Base-by-base conservation (phyloP, 108 stramenopile genomes). In the Cyclotella atomus region DNA sequence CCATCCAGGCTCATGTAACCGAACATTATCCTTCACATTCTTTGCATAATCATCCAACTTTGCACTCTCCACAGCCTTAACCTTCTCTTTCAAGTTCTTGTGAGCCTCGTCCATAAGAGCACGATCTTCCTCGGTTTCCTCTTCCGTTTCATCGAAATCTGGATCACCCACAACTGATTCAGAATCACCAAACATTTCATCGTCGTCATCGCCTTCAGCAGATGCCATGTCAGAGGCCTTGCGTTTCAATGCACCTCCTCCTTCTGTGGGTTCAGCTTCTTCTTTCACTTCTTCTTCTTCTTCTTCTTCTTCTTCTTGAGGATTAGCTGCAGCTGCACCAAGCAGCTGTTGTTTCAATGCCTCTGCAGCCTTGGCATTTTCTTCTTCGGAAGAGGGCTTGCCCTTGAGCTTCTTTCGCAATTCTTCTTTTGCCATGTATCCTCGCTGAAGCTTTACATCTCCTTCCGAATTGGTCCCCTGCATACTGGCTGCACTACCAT, bases 1-100 rank as follows among this genome's bases (percentile, higher is more conserved):
- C 97, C 98, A 98, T 1, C 99, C 99, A 34, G 70, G 78, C 74
- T 97, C 96, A 76, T 97, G 97, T 25, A 98, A 79, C 24, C 91
- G 87, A 24, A 98, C 97, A 66, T 95, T 93, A 73, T 98, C 97
- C 49, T 85, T 74, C 12, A 97, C 89, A 61, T 86, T 89, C 38
- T 92, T 84, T 20, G 92, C 81, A 71, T 86, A 87, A 27, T 88
- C 89, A 54, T 92, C 91, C 73, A 94, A 68, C 71, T 97, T 82
- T n/a, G 90, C 84, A 27, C 78, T 68, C 60, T 88, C 85, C 34
- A 83, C 70, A 12, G 59, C 85, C 66, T 92, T 90, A 2, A 96
- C 88, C 66, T 86, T 90, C 43, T 91, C 91, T 68, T 94, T 96
- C 66, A 95, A 84, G 15, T 44, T 50, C 56, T 73, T 83, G 27